Evolutionary conservation across 1,284 basidiomycete species (phyloP), one percentile per base, ranked within the genome.

Genomic region (Ceratobasidium sp.): DNA sequence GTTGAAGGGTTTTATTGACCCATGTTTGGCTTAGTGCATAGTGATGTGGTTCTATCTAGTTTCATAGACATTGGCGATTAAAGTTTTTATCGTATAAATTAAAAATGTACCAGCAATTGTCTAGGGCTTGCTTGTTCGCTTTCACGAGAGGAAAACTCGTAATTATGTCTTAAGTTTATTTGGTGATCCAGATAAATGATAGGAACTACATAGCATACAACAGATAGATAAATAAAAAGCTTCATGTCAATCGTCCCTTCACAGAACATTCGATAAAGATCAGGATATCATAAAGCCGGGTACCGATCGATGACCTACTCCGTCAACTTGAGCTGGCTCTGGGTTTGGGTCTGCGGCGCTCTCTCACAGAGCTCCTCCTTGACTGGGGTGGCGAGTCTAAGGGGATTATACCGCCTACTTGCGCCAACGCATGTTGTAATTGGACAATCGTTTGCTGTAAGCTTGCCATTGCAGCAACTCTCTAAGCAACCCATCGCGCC

Each of bases 391-490:
- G 70, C 15, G 59, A 48, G n/a, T 56, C 44, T 7, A 57, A 56
- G 23, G 70, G 46, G 9, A 61, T 15, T 48, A 61, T n/a, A 7
- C 70, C 59, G 7, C 57, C 62, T 62, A 44, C 56, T 52, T 74
- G 70, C 28, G 42, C 59, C 26, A 74, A 40, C 15, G 59, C 59
- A 33, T 59, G 46, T n/a, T 74, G 70, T 33, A 74, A 44, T 40
- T 74, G 70, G 23, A 74, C 48, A 28, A 74, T 74, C 2, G 70
- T 74, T 64, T 74, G 56, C 28, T 74, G 70, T 52, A 74, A 48
- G 26, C 46, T 64, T 46, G 70, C 70, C 46, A 74, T 59, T 3
- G 70, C 70, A 44, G 70, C 70, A 38, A 74, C 33, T 38, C 70
- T 46, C 70, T 74, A 13, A 50, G 13, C 28, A 46, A 26, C 23